Percentiles rank a stretch among this genome's conserved stretches.
Evolutionary conservation across 768 basidiomycete species (phyloP).

Genomic region (Xerocomellus amylosporus): DNA sequence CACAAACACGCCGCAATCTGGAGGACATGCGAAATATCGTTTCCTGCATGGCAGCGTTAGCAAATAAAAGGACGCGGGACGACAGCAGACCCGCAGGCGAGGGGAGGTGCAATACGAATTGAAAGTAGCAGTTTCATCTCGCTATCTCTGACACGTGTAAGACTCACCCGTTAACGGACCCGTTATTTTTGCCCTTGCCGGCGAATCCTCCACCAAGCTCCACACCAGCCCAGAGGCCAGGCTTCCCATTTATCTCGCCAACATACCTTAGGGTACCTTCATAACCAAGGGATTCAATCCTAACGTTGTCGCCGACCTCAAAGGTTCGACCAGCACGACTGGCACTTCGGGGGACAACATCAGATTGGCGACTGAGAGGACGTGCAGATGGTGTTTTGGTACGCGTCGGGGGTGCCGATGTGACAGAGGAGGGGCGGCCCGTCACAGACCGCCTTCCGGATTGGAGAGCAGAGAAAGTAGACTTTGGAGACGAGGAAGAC

Average conservation of each 20-base stretch:
- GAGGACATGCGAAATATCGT: constrained; percentile 83
- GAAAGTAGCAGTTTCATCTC: neutral
- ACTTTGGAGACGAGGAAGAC: constrained; percentile 47
- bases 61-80: neutral
- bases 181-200: constrained; percentile 95
- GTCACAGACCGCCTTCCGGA: constrained; percentile 45
- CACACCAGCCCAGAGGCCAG: constrained; percentile 91
- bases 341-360: constrained; percentile 46
- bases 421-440: constrained; percentile 60
- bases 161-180: constrained; percentile 82
- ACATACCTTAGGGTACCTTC: constrained; percentile 81
- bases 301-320: constrained; percentile 76
- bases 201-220: constrained; percentile 81
- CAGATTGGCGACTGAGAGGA: constrained; percentile 67
- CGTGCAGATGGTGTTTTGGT: constrained; percentile 56
- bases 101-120: neutral
- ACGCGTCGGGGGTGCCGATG: constrained; percentile 49
- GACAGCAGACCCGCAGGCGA: neutral
- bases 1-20: constrained; percentile 89
- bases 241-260: constrained; percentile 86
- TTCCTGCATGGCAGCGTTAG: constrained; percentile 43
- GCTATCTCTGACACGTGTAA: neutral
- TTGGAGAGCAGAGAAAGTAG: constrained; percentile 39
- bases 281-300: constrained; percentile 84
- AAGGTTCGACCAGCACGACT: constrained; percentile 49